A percentile compares a stretch with the other conserved stretches of the same genome.
Conservation (phyloP, 192 early-diverging fungal species). For the Geranomyces variabilis region DNA sequence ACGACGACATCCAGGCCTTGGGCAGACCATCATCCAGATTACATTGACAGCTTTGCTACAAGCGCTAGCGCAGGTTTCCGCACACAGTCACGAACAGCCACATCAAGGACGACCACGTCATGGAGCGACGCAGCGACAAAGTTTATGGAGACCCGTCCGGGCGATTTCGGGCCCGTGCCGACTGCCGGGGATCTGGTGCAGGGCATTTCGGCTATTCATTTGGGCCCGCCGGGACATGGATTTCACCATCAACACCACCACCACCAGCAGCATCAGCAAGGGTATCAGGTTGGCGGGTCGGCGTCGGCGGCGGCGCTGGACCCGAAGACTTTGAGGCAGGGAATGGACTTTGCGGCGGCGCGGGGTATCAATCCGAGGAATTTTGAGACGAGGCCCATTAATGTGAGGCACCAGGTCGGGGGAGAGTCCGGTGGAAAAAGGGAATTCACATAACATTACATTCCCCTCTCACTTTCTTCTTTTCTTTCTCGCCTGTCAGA, state of each 20-base stretch:
- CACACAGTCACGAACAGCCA: background rate
- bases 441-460: too few relatives aligned
- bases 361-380: constrained; percentile 21
- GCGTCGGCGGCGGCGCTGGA: constrained; percentile 1
- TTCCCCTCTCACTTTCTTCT: background rate
- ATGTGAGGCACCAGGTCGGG: too few relatives aligned
- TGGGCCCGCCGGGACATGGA: too few relatives aligned
- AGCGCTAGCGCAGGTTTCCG: too few relatives aligned
- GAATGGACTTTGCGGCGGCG: constrained; percentile 17
- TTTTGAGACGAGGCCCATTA: constrained; percentile 21
- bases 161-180: background rate
- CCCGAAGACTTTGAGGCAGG: background rate
- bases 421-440: too few relatives aligned
- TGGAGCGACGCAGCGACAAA: constrained; percentile 16
- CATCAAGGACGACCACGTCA: background rate
- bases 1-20: background rate
- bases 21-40: background rate
- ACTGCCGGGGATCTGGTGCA: too few relatives aligned
- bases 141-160: constrained; percentile 19
- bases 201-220: too few relatives aligned
- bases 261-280: background rate
- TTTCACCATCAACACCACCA: background rate
- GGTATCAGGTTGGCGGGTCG: too few relatives aligned
- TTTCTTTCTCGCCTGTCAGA: constrained; percentile 29
- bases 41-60: too few relatives aligned